Evolutionary conservation across 1,139 yeast species (phyloP).

Genomic region (Pichia sp.): DNA sequence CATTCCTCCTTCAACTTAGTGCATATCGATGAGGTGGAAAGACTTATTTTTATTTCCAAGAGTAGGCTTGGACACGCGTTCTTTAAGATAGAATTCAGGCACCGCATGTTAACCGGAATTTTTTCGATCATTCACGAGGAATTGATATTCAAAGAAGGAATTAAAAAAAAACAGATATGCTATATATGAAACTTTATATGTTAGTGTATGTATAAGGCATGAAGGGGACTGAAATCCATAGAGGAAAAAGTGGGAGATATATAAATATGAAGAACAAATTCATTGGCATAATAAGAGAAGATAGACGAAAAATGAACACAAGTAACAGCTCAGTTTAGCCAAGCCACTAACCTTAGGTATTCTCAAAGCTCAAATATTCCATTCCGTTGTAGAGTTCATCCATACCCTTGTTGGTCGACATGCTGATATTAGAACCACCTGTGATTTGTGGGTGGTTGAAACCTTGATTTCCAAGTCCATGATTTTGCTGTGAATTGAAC

Average conservation of each 20-base stretch:
- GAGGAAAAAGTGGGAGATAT: not conserved
- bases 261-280: not conserved
- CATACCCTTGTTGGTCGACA: conserved; percentile 16
- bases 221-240: not conserved
- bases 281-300: not conserved
- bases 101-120: not conserved
- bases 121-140: not conserved
- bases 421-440: conserved; percentile 26
- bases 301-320: conserved; percentile 1
- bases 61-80: not conserved
- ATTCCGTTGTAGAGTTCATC: conserved; percentile 28
- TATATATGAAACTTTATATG: not conserved
- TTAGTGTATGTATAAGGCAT: not conserved
- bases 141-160: not conserved
- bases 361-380: conserved; percentile 25
- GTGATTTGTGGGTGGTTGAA: conserved; percentile 27
- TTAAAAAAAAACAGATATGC: not conserved
- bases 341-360: not conserved
- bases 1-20: too few species aligned
- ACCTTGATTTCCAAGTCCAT: conserved; percentile 14
- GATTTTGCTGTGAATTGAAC: conserved; percentile 9
- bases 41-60: not conserved
- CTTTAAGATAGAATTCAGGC: not conserved
- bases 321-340: not conserved
- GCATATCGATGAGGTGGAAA: not conserved